Evolutionary conservation across 768 basidiomycete genomes (phyloP).

Genomic region (Candolleomyces efflorescens): DNA sequence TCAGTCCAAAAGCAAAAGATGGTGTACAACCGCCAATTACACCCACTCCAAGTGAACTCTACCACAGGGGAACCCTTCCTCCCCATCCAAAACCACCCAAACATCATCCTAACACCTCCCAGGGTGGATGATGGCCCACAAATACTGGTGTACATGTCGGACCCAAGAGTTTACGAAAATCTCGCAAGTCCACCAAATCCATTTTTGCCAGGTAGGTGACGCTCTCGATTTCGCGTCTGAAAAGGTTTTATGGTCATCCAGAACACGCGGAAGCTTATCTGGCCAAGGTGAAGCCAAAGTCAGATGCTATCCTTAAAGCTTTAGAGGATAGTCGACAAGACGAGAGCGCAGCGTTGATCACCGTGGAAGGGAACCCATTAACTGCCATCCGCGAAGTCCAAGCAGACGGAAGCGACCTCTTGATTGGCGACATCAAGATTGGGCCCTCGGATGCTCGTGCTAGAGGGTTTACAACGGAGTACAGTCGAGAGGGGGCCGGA

Average conservation of each 20-base stretch:
- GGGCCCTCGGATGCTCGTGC: constrained; percentile 18
- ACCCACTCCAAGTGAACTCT: constrained; percentile 30
- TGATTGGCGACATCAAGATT: constrained; percentile 46
- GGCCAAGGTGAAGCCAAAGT: constrained; percentile 18
- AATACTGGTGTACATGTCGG: constrained; percentile 42
- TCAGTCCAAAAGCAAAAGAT: not conserved
- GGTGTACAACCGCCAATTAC: not conserved
- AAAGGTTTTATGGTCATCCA: constrained; percentile 10
- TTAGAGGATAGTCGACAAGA: constrained; percentile 22
- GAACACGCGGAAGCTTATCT: constrained; percentile 32
- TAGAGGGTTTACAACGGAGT: too few relatives aligned
- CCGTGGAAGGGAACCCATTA: constrained; percentile 46
- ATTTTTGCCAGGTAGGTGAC: constrained; percentile 35
- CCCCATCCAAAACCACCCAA: constrained; percentile 42
- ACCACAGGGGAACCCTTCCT: constrained; percentile 42
- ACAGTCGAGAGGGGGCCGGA: not conserved
- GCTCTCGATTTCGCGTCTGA: too few relatives aligned
- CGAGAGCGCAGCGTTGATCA: constrained; percentile 19
- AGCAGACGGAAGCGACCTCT: constrained; percentile 51
- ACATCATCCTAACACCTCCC: constrained; percentile 59
- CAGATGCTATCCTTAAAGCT: constrained; percentile 28
- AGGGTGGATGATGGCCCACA: constrained; percentile 39
- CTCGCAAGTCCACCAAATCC: constrained; percentile 50
- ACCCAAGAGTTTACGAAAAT: constrained; percentile 41
- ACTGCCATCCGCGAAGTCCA: constrained; percentile 48